Base-by-base conservation (phyloP, 1,139 yeast genomes). In the Hemisphaericaspora xylanilytica region DNA sequence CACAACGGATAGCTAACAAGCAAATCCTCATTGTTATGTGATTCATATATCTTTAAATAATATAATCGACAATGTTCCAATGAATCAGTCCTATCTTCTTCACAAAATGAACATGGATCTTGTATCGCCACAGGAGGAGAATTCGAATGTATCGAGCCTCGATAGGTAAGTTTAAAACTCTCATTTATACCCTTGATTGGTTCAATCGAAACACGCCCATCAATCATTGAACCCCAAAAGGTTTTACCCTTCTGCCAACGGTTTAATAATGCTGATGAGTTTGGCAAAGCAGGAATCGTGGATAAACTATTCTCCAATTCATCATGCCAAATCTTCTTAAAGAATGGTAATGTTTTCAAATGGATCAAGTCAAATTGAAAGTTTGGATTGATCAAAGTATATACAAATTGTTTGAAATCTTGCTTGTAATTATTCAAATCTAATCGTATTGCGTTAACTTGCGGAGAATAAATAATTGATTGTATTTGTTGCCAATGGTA, bases 121-220 rank as follows among this genome's bases (percentile, higher is more conserved):
- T 73, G 67, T 14, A 82, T 75, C 1, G 96, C 95, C 32, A 86
- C 82, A 0, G 95, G 95, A 5, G 75, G 49, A 28, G 37, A 26
- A 28, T 41, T 38, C 10, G 39, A 21, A 15, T 27, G 24, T 13
- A 31, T 21, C 16, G 31, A 16, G 3, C 53, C 52, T 17, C 44
- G 46, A 42, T 65, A 58, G 3, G 62, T 54, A 31, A 63, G 50
- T 48, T 72, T 75, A 60, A 80, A 80, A 0, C 76, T 75, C 56
- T 88, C 96, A 52, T 87, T 88, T 27, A 85, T 75, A 0, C 92
- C 95, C 40, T 89, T 81, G 11, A 90, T 75, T 1, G 98, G 97
- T 59, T 89, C 96, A 30, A 92, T 81, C 11, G 81, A 73, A 6
- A 87, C 89, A 34, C 84, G 74, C 5, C 95, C 95, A 38, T 89